Base-by-base conservation (phyloP, 139 green algal genomes). In the Chlorella sp. region DNA sequence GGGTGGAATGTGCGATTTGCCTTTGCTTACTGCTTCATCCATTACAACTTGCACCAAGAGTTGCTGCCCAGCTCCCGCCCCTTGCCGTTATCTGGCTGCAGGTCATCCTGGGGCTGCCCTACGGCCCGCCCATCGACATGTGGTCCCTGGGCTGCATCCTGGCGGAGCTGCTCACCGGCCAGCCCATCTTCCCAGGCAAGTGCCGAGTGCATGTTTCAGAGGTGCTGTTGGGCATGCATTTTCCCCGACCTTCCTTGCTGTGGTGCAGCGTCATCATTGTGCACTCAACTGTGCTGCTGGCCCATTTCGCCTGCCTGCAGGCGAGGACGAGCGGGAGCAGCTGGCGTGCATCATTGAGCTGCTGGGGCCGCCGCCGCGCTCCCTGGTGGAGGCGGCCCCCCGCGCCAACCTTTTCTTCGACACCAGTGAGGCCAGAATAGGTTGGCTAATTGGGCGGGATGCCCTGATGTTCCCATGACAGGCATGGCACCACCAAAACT, bases 81-180 rank as follows among this genome's bases (percentile, higher is more conserved):
- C n/a, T 36, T 73, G 32, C 65, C 32, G 1, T 34, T 7, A 11
- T 26, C 3, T 28, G 1, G 22, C 11, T 19, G 48, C 75, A 82
- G 76, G 95, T 98, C 69, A 86, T 99, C 43, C 89, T 99, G 80
- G 94, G 95, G 17, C 87, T 92, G 70, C 85, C 88, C 22, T 99
- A 99, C 91, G 93, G 84, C 24, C 87, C 90, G 34, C 89, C 93
- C 14, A 98, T 99, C 70, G 97, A 99, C 90, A 97, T 99, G 93
- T 99, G 97, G 97, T 95, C 87, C 28, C 89, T 99, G 54, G 97
- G 95, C 24, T 99, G 96, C 89, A 93, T 99, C 54, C 94, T 88
- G 34, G 84, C 76, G 5, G 87, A 90, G 72, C 70, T 90, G 60
- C 36, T 76, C 26, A 88, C 84, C 0, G 83, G 83, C 11, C 88